Evolutionary conservation across 2,329 filamentous ascomycete genomes (phyloP), one percentile per base, ranked within the genome.

Genomic region (Colletotrichum theobromicola): DNA sequence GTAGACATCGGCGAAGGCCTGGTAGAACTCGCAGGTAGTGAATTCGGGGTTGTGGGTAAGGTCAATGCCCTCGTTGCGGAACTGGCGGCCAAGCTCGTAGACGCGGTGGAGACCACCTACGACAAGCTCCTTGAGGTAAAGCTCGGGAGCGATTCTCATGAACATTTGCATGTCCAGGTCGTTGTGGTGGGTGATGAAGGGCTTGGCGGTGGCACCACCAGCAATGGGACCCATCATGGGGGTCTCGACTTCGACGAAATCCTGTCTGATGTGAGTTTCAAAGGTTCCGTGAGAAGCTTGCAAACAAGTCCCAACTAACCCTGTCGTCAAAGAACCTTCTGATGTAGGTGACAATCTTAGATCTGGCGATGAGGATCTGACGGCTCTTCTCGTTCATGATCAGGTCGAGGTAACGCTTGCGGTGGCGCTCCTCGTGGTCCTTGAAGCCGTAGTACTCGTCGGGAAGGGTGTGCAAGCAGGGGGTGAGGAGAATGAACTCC

Each of bases 41-140:
- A 99, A 99, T 84, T 99, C 97, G 50, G 94, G 97, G 88, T 98
- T 99, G 89, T 99, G 97, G 9, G 97, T 99, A 65, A 97, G 88
- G 83, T 98, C 95, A 77, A 95, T 93, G 74, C 94, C 93, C 85
- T 98, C 96, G 82, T 99, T 99, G 80, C 97, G 90, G 91, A 99
- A 99, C 83, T 98, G 95, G 78, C 95, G 93, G 77, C 97, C 97
- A 76, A 99, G 92, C 84, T 99, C 97, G 85, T 98, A 99, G 16
- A 99, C 97, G 80, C 94, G 92, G 87, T 98, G 95, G 55, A 98
- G 90, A 74, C 96, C 97, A 81, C 97, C 97, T 35, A 99, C 96
- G 64, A 98, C 94, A 72, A 93, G 89, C 92, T 97, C 95, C 94
- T 99, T 99, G 80, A 99, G 93, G 85, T 97, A 98, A 70, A 99